Evolutionary conservation across 495 filamentous ascomycete genomes (phyloP), one percentile per base, ranked within the genome.

Genomic region (Trichoderma gamsii): DNA sequence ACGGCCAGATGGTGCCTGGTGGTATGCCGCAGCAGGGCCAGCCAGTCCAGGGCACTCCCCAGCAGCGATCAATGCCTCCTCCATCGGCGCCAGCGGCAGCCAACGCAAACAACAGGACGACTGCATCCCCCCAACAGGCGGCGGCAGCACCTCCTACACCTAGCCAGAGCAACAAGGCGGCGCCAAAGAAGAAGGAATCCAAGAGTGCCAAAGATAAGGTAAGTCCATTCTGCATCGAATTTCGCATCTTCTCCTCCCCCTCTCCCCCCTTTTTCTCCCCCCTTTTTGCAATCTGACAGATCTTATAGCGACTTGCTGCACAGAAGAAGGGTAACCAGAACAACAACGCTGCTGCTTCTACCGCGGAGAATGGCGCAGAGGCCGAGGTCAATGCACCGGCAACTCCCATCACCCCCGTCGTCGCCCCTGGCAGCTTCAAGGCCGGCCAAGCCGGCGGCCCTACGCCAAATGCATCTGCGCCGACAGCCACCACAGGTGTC

Each of bases 131-230:
- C 38, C 90, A 93, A 71, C 87, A 89, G 46, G 80, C 79, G 66
- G 84, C 78, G 52, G 87, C 92, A 51, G 90, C 92, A 23, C 94
- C 95, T 2, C 94, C 94, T 8, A 99, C 95, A 4, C 95, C 95
- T 13, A 85, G 87, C 70, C 90, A 90, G 76, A 73, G 80, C 0
- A 89, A 86, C 73, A 97, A 99, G 78, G 71, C 91, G 0, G 88
- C 86, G 52, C 90, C 92, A 0, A 97, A 94, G 81, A 94, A 94
- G 85, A 94, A 94, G 81, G 89, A 90, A 32, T 76, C 81, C 4
- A 90, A 90, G 76, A 85, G 87, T 67, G 78, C 79, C 3, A 86
- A 84, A 74, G 79, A 84, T 74, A 96, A 97, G 90, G 94, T 95
- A 87, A 74, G 85, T 79, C 72, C 66, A 73, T 46, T 67, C 44